phyloP scores from a whole-genome alignment of 225 moss, liverwort and hornwort species.

The Thuidium tamariscinum region DNA sequence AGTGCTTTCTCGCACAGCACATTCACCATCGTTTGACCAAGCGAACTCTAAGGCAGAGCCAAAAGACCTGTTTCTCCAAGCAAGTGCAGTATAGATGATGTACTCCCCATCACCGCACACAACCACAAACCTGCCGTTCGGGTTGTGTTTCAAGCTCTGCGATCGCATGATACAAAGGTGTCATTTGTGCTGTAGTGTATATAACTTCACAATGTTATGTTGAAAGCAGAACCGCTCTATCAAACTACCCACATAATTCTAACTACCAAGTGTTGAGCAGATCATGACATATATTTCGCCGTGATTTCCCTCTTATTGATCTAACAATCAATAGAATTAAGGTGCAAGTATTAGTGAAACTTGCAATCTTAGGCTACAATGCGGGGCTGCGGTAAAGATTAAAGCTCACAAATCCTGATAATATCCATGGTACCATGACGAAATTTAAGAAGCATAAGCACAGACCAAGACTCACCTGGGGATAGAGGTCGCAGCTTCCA shows the following conservation, averaged over 20 bases:
- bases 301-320: neutral
- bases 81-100: conserved; percentile 89
- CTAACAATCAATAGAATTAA: neutral
- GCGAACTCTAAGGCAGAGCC: conserved; percentile 82
- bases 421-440: neutral
- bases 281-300: neutral
- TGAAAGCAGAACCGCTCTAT: neutral
- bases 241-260: neutral
- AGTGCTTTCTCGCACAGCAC: conserved; percentile 85
- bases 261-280: neutral
- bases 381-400: neutral
- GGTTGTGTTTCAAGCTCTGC: conserved; percentile 88
- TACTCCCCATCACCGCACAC: conserved; percentile 97
- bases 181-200: neutral
- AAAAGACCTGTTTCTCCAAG: conserved; percentile 95
- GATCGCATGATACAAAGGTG: neutral
- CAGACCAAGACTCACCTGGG: conserved; percentile 38
- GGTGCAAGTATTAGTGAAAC: neutral
- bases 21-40: conserved; percentile 89
- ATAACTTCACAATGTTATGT: neutral
- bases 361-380: neutral
- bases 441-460: neutral
- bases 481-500: conserved; percentile 84
- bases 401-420: neutral
- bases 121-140: conserved; percentile 86